Percentiles rank a stretch among this genome's conserved stretches.
Evolutionary conservation across 306 rosid species (phyloP).

Genomic region (Clitoria ternatea): DNA sequence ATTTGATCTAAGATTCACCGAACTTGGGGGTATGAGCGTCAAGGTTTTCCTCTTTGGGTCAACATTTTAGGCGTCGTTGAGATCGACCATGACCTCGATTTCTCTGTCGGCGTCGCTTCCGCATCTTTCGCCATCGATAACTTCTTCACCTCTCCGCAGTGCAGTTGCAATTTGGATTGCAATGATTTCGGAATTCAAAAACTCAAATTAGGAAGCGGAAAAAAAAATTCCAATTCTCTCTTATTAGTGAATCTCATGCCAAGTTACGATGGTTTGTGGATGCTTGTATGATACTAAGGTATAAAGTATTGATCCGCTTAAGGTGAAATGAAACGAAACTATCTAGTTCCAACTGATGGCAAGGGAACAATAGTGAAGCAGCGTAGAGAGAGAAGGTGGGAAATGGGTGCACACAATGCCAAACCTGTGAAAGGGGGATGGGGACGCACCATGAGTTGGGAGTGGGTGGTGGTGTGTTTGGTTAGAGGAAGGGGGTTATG

Average conservation of each 20-base stretch:
- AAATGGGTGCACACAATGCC: too few species aligned
- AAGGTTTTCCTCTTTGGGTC: conserved; percentile 77
- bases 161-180: conserved; percentile 78
- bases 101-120: conserved; percentile 76
- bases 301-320: not conserved
- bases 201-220: conserved; percentile 28
- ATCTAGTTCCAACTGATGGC: too few species aligned
- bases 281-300: not conserved
- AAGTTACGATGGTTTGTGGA: not conserved
- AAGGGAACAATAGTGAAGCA: too few species aligned
- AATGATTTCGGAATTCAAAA: conserved; percentile 35
- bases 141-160: conserved; percentile 67
- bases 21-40: conserved; percentile 64
- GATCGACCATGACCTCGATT: conserved; percentile 45
- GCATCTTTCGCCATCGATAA: conserved; percentile 67
- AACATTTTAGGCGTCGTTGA: conserved; percentile 70
- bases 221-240: too few species aligned
- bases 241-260: not conserved
- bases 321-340: too few species aligned
- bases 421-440: too few species aligned
- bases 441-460: too few species aligned
- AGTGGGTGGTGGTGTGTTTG: too few species aligned
- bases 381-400: too few species aligned
- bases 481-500: too few species aligned
- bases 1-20: conserved; percentile 41